Base-by-base conservation (phyloP, 345 rosid species). In the Clarkia xantiana region DNA sequence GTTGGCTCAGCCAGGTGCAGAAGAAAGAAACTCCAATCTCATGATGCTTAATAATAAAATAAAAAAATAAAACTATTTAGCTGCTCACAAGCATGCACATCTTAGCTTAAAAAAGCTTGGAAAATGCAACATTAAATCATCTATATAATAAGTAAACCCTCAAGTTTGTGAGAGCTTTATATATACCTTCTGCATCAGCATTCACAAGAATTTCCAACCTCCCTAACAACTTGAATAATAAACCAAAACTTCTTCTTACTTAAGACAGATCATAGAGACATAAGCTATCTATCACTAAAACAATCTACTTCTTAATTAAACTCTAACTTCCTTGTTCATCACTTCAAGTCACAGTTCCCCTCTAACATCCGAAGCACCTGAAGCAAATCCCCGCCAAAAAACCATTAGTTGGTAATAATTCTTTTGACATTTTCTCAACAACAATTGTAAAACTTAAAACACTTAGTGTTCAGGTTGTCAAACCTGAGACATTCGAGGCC, bases 401-500 rank as follows among this genome's bases (percentile, higher is more conserved):
- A 39, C 61, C 19, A 53, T 42, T 42, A 36, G 8, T 29, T 29
- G 7, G 8, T 7, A 29, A 29, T 7, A 29, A 29, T 29, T 7
- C 36, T 29, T 29, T 29, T 1, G 8, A 7, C 5, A 10, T 3
- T 29, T 29, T 29, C 36, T 29, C 36, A 29, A 29, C 8, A 48
- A 17, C 5, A 25, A 47, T 34, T 22, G 15, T 25, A 10, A 18
- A 29, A 16, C 3, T 45, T 16, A 39, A 42, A 12, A 11, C 14
- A 19, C 6, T 36, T 15, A 25, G 14, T 16, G 16, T 41, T 18
- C 22, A 42, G 10, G 38, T 14, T 22, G 47, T 3, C 39, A 40
- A 64, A 91, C 98, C 94, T 86, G 95, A 66, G 98, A 86, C 90
- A 91, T 86, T 12, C 98, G 76, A 64, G 96, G 98, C 73, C 98